Base-by-base conservation (phyloP, 2,329 filamentous ascomycete species). In the Rutstroemia sp. region DNA sequence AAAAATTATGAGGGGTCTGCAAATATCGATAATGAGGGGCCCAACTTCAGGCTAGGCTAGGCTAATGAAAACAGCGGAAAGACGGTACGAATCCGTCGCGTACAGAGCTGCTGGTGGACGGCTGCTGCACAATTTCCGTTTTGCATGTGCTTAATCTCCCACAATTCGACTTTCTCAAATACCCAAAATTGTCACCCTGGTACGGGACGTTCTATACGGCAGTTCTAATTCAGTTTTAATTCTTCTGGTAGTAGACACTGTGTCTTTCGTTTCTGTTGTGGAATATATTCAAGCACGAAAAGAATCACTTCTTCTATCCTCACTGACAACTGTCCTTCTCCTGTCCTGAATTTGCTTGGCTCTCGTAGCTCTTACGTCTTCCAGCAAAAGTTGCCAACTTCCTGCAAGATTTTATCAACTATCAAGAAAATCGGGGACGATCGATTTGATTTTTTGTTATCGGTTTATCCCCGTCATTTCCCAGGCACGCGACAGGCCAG, bases 401-500 rank as follows among this genome's bases (percentile, higher is more conserved):
- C 51, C 51, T 38, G 27, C 51, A 53, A 44, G 27, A 48, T 48
- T 47, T 9, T 14, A 3, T 12, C 30, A 34, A 34, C 42, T 47
- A 17, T 48, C 51, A 12, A 25, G 27, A 48, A 48, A 48, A 53
- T 44, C 51, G 38, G 42, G 51, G 27, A 48, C 42, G 47, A 38
- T 54, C 51, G 30, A 21, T 23, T n/a, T 34, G 23, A 27, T 16
- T 17, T 54, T 54, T 45, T 42, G 51, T 48, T 40, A 54, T 54
- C 34, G 51, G 51, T 44, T 44, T 47, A 58, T 59, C 54, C 57
- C 58, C 54, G 60, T 57, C 56, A 17, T 54, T 23, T 53, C n/a
- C 10, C 45, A 54, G 55, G 59, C 59, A 63, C 57, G 56, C 62
- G 59, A 64, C 61, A 62, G 52, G 54, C 58, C 34, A 58, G 47